Evolutionary conservation across 208 protist genomes (phyloP), one percentile per base, ranked within the genome.

Genomic region (Porcisia deanei): DNA sequence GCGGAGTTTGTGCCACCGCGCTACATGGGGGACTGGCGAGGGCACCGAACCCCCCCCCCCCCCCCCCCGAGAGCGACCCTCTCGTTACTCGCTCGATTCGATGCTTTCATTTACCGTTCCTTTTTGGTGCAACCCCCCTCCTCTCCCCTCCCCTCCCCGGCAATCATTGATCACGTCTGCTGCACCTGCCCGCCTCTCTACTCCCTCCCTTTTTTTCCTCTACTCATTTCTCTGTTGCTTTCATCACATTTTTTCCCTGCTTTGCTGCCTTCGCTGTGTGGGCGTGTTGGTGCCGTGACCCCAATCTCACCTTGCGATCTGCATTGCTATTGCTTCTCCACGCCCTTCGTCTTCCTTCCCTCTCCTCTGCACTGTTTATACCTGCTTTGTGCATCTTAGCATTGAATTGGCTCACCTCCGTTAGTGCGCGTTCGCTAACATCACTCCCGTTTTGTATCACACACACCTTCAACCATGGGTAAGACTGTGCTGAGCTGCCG

Each of bases 401-500:
- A 25, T 30, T 64, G 4, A 0, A 53, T 1, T 16, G 9, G 49
- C 4, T 25, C n/a, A 30, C 30, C 59, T 3, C 53, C 8, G 8
- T 41, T 45, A 2, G 3, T 59, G 34, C 55, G 30, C 53, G 43
- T 59, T 57, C 22, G 63, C 39, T 37, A 25, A 47, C 43, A 45
- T 6, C 18, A 30, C 14, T 61, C 25, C 14, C 30, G 4, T 20
- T 7, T 47, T 22, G 8, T 37, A 12, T 22, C 69, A 45, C 53
- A 7, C 12, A 64, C 39, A 10, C 18, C 70, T 53, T 86, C 70
- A 55, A 86, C 70, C 75, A 96, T 96, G 91, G 91, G 91, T 81
- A 96, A 96, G 88, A 93, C 86, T 81, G 87, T 94, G 53, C 91
- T 97, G 64, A 88, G 82, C 73, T 98, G 98, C 91, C 94, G 98